A percentile compares a stretch with the other conserved stretches of the same genome.
These are phyloP conservation scores for Phaeotremella skinneri DNA, from an alignment of 768 basidiomycete species.

Conservation along the genomic window DNA sequence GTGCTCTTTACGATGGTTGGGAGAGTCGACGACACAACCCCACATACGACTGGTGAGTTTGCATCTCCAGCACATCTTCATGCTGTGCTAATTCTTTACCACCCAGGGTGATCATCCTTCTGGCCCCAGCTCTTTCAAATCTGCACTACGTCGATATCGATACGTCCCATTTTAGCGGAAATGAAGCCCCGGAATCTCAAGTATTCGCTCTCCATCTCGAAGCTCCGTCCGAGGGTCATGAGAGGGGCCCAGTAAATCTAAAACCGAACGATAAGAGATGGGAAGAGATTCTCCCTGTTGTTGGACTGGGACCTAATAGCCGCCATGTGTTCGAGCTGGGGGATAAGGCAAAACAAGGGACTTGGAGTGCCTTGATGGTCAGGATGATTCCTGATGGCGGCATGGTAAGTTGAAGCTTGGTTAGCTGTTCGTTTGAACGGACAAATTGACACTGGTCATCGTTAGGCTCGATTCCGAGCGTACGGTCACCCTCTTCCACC, in stretches of 20 bases:
- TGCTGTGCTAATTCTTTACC: background rate
- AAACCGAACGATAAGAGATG: constrained; percentile 54
- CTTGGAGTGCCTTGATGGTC: constrained; percentile 62
- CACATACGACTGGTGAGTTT: constrained; percentile 73
- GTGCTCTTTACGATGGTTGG: constrained; percentile 93
- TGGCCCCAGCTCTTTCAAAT: constrained; percentile 68
- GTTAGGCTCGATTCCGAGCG: constrained; percentile 83
- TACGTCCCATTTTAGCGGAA: constrained; percentile 90
- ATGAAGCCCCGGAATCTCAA: constrained; percentile 67
- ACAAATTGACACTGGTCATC: constrained; percentile 12
- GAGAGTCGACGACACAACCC: constrained; percentile 88
- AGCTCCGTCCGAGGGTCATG: background rate
- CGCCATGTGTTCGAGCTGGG: constrained; percentile 79
- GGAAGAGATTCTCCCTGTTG: constrained; percentile 72
- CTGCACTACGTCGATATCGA: constrained; percentile 87
- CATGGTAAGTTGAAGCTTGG: constrained; percentile 64
- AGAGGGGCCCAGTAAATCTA: constrained; percentile 42
- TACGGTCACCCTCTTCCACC: constrained; percentile 69
- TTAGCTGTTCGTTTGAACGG: constrained; percentile 11
- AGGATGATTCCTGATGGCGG: constrained; percentile 97
- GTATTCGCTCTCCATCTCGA: constrained; percentile 60
- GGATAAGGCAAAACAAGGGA: constrained; percentile 52
- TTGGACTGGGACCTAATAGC: constrained; percentile 75
- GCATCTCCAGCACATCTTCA: background rate
- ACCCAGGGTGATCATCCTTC: constrained; percentile 79